phyloP scores from a whole-genome alignment of 192 early-diverging fungal genomes.

The Lunasporangiospora selenospora region DNA sequence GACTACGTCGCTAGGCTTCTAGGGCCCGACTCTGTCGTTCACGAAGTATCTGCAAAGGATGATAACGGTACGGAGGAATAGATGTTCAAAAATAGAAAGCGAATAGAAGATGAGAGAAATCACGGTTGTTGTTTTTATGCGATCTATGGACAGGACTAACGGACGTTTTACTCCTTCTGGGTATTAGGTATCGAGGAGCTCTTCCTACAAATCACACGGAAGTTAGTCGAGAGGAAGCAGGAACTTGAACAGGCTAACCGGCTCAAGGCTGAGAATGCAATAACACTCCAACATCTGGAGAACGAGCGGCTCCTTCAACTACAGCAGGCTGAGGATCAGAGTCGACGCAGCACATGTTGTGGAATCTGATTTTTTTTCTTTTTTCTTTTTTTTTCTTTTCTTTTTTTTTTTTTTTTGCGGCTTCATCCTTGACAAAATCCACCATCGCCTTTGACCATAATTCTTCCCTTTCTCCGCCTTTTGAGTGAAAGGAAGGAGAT shows the following conservation, averaged over 20 bases:
- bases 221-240: slow-evolving; percentile 53
- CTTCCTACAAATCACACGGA: slow-evolving; percentile 57
- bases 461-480: too few relatives aligned
- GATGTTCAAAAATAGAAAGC: too few relatives aligned
- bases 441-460: too few relatives aligned
- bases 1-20: slow-evolving; percentile 66
- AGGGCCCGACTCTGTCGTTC: slow-evolving; percentile 66
- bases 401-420: too few relatives aligned
- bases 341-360: slow-evolving; percentile 39
- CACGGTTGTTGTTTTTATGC: too few relatives aligned
- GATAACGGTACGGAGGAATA: slow-evolving; percentile 73
- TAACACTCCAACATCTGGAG: slow-evolving; percentile 45
- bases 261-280: slow-evolving; percentile 43
- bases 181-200: slow-evolving; percentile 63
- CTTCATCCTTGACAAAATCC: too few relatives aligned
- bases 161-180: too few relatives aligned
- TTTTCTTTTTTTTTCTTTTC: too few relatives aligned
- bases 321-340: slow-evolving; percentile 22
- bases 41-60: slow-evolving; percentile 77
- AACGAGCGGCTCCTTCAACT: slow-evolving; percentile 39
- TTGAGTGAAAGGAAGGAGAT: too few relatives aligned
- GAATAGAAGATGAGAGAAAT: too few relatives aligned
- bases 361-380: too few relatives aligned
- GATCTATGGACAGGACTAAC: too few relatives aligned
- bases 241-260: slow-evolving; percentile 42